Percentiles rank a stretch among this genome's conserved stretches.
These are phyloP conservation scores for Jamesozyma rosinii DNA, from an alignment of 805 yeast genomes.

Conservation along the genomic window DNA sequence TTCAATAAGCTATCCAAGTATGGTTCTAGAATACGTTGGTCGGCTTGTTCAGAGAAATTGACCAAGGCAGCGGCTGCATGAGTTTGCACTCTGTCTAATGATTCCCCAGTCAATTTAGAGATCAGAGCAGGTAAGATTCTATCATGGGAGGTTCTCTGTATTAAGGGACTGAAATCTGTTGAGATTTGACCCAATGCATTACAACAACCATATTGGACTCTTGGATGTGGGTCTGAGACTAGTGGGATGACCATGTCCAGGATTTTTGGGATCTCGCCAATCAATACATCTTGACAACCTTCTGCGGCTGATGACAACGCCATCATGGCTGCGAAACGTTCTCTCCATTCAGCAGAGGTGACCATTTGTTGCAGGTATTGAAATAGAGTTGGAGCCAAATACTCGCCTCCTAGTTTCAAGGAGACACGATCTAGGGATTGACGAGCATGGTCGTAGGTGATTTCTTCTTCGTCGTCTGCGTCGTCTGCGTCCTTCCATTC, in stretches of 20 bases:
- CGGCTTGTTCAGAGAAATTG: constrained; percentile 86
- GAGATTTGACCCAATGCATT: constrained; percentile 95
- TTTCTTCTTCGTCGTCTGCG: constrained; percentile 74
- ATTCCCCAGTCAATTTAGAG: constrained; percentile 59
- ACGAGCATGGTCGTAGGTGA: constrained; percentile 83
- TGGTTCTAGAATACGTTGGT: constrained; percentile 84
- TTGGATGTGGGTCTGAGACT: constrained; percentile 77
- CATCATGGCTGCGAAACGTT: constrained; percentile 94
- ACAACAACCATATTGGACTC: constrained; percentile 96
- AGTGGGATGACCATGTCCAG: constrained; percentile 79
- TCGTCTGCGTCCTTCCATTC: constrained; percentile 83
- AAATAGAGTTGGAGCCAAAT: constrained; percentile 78
- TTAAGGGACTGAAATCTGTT: constrained; percentile 85
- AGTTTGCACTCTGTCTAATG: constrained; percentile 88
- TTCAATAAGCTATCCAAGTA: constrained; percentile 73
- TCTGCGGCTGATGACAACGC: constrained; percentile 95
- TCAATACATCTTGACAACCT: constrained; percentile 86
- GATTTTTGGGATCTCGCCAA: constrained; percentile 69
- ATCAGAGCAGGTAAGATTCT: constrained; percentile 81
- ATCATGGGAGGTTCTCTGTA: constrained; percentile 73
- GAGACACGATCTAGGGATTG: constrained; percentile 90
- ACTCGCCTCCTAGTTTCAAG: constrained; percentile 71
- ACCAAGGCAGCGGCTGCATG: constrained; percentile 98
- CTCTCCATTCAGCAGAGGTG: constrained; percentile 73
- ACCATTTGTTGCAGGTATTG: constrained; percentile 80